These are phyloP conservation scores for Podila horticola DNA, from an alignment of 192 early-diverging fungal species.

Conservation along the genomic window DNA sequence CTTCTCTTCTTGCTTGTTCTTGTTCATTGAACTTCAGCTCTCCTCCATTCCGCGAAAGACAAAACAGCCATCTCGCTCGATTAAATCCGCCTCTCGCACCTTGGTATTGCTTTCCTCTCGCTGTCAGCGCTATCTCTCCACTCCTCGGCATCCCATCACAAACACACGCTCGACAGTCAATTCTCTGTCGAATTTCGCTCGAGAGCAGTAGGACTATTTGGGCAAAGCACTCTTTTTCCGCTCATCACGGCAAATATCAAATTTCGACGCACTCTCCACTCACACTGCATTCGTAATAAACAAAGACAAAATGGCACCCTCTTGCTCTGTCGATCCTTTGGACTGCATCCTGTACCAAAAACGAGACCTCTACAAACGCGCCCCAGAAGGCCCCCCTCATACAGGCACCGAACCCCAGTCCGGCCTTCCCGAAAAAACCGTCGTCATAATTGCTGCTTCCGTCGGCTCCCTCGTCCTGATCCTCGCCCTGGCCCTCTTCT, in stretches of 20 bases:
- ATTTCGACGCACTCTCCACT: neutral
- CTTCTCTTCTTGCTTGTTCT: neutral
- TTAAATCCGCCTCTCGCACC: neutral
- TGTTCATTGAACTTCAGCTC: neutral
- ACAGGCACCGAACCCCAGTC: neutral
- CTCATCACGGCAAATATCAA: neutral
- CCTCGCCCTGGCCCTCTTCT: conserved; percentile 24
- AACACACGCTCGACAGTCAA: neutral
- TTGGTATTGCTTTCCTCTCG: neutral
- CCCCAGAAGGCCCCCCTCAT: conserved; percentile 7
- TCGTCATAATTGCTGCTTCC: conserved; percentile 14
- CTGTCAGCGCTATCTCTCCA: neutral
- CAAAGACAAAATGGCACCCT: conserved; percentile 23
- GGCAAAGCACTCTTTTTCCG: neutral
- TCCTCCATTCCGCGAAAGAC: neutral
- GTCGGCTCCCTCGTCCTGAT: conserved; percentile 24
- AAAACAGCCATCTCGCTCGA: neutral
- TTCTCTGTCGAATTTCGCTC: neutral
- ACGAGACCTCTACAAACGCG: conserved; percentile 24
- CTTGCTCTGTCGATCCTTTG: conserved; percentile 34
- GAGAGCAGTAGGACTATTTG: too few species aligned
- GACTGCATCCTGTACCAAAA: conserved; percentile 24
- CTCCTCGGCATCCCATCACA: neutral
- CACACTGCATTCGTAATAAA: neutral
- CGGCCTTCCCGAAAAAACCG: neutral